Percentiles rank a stretch among this genome's conserved stretches.
Conservation (phyloP, 768 basidiomycete species). For the Boletus vermiculosoides region DNA sequence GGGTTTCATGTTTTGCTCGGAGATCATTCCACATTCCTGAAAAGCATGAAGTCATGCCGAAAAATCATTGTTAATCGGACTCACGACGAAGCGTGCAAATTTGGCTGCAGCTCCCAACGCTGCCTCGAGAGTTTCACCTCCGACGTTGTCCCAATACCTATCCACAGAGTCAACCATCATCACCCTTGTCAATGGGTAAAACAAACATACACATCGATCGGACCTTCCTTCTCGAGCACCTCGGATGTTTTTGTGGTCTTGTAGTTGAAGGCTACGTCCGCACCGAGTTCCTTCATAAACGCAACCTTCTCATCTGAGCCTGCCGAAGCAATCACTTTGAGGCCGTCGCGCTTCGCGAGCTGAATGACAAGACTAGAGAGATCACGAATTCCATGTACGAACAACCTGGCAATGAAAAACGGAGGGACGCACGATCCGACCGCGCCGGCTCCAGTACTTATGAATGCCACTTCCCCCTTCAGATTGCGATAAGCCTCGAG, state of each 20-base stretch:
- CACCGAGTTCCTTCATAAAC: constrained; percentile 56
- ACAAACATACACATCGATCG: constrained; percentile 45
- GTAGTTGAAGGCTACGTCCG: constrained; percentile 73
- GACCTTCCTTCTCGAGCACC: constrained; percentile 55
- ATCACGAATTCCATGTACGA: constrained; percentile 3
- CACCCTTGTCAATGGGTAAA: neutral
- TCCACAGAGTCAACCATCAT: neutral
- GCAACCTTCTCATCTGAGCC: constrained; percentile 71
- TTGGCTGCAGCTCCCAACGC: constrained; percentile 46
- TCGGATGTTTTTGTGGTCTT: constrained; percentile 55
- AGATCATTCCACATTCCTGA: constrained; percentile 35
- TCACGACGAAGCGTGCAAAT: constrained; percentile 48
- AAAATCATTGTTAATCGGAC: neutral
- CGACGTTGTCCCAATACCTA: constrained; percentile 38
- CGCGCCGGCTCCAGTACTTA: constrained; percentile 43
- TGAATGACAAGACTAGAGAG: constrained; percentile 44
- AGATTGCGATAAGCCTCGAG: neutral
- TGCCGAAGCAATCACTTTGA: constrained; percentile 69
- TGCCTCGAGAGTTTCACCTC: constrained; percentile 55
- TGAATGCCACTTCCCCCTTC: constrained; percentile 49
- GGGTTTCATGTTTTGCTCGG: constrained; percentile 14
- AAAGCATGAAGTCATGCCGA: neutral
- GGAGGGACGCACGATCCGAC: constrained; percentile 55
- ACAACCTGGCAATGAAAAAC: neutral
- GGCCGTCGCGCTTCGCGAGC: constrained; percentile 47